phyloP scores from a whole-genome alignment of 306 rosid species.

The Carpinus fangiana region DNA sequence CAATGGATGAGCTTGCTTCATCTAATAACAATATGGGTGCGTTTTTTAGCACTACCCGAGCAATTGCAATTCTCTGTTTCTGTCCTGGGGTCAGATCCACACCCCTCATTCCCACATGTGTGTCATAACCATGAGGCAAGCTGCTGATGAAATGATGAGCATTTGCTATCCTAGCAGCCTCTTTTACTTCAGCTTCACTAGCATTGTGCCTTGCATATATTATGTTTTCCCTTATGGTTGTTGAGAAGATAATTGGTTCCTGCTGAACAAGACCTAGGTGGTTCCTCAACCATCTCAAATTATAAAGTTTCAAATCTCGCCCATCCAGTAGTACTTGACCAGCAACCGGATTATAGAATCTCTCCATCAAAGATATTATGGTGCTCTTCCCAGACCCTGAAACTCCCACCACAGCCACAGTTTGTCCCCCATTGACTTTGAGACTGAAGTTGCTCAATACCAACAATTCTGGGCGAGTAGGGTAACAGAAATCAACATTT shows the following conservation, averaged over 20 bases:
- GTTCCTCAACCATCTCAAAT: slow-evolving; percentile 93
- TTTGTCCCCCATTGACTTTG: slow-evolving; percentile 93
- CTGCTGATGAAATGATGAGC: slow-evolving; percentile 99
- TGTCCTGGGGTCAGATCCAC: slow-evolving; percentile 98
- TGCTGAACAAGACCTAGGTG: slow-evolving; percentile 99
- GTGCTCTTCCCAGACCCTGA: slow-evolving; percentile 99
- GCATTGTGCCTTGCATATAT: slow-evolving; percentile 99
- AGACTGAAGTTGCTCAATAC: slow-evolving; percentile 94
- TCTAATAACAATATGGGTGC: slow-evolving; percentile 95
- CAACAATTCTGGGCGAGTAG: slow-evolving; percentile 94
- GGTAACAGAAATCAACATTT: slow-evolving; percentile 92
- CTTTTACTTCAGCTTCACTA: slow-evolving; percentile 97
- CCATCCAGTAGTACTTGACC: slow-evolving; percentile 96
- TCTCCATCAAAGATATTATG: slow-evolving; percentile 91
- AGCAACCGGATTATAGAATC: slow-evolving; percentile 97
- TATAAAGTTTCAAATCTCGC: slow-evolving; percentile 84
- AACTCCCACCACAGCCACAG: slow-evolving; percentile 97
- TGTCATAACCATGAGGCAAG: slow-evolving; percentile 97
- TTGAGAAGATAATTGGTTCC: slow-evolving; percentile 96
- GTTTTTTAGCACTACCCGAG: slow-evolving; percentile 89
- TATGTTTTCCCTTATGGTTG: slow-evolving; percentile 94
- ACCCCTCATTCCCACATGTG: slow-evolving; percentile 99
- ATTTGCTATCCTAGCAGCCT: slow-evolving; percentile 98
- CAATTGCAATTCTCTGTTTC: slow-evolving; percentile 99
- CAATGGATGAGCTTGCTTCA: slow-evolving; percentile 97